Conservation (phyloP, 306 rosid genomes). For the Cucurbita maxima region DNA sequence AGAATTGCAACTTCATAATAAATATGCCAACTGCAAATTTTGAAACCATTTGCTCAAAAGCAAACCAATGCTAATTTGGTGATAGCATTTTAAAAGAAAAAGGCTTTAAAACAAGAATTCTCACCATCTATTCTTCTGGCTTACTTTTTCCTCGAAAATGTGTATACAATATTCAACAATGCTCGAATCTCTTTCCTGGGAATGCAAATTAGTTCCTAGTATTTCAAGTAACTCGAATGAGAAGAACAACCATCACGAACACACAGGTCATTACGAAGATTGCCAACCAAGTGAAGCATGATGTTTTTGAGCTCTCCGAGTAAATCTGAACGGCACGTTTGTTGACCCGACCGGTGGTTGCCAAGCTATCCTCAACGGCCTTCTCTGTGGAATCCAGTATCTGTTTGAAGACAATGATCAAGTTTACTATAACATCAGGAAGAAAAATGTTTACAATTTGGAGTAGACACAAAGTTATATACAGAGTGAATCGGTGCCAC, state of each 20-base stretch:
- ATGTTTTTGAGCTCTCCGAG: slow-evolving; percentile 59
- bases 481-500: not conserved
- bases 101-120: not conserved
- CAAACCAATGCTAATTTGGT: not conserved
- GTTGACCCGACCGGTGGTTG: slow-evolving; percentile 75
- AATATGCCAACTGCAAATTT: not conserved
- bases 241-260: slow-evolving; percentile 77
- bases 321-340: slow-evolving; percentile 44
- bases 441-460: not conserved
- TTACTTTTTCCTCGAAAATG: not conserved
- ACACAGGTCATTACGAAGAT: slow-evolving; percentile 56
- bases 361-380: slow-evolving; percentile 80
- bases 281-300: slow-evolving; percentile 70
- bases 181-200: not conserved
- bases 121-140: not conserved
- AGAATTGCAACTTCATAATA: not conserved
- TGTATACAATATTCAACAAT: not conserved
- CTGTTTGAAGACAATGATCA: slow-evolving; percentile 25
- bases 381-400: slow-evolving; percentile 77
- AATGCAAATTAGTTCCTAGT: not conserved
- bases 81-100: not conserved
- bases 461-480: not conserved
- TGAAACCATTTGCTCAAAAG: not conserved
- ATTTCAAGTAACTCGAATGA: slow-evolving; percentile 57
- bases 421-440: not conserved